Conservation (phyloP, 1,284 basidiomycete species). For the Pseudozyma sp. region DNA sequence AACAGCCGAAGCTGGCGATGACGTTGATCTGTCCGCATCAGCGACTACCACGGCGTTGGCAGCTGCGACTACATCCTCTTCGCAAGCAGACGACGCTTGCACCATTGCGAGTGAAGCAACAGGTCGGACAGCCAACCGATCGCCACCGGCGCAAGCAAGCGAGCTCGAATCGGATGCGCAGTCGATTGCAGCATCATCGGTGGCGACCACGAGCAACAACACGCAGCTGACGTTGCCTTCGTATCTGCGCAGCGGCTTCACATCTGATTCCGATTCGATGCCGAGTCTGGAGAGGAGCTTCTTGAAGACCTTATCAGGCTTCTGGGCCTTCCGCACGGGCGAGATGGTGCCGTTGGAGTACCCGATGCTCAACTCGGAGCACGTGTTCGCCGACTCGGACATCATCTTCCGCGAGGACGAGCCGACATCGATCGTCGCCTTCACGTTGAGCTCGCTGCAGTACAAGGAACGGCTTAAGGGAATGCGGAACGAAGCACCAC, state of each 20-base stretch:
- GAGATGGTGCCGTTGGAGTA: slow-evolving; percentile 73
- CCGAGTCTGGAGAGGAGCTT: slow-evolving; percentile 67
- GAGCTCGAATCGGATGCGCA: slow-evolving; percentile 54
- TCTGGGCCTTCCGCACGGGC: slow-evolving; percentile 72
- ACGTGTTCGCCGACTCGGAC: slow-evolving; percentile 90
- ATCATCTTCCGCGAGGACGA: slow-evolving; percentile 93
- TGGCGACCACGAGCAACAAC: slow-evolving; percentile 40
- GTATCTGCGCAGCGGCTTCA: slow-evolving; percentile 45
- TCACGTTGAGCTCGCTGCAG: slow-evolving; percentile 88
- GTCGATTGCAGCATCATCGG: slow-evolving; percentile 41
- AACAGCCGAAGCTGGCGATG: background rate
- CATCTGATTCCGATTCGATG: slow-evolving; percentile 50
- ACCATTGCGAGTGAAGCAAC: slow-evolving; percentile 42
- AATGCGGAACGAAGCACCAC: slow-evolving; percentile 43
- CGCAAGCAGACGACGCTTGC: slow-evolving; percentile 31
- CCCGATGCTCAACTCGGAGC: slow-evolving; percentile 70
- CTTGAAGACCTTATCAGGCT: slow-evolving; percentile 85
- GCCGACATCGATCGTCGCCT: slow-evolving; percentile 96
- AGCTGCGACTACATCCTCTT: slow-evolving; percentile 16
- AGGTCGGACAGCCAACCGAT: slow-evolving; percentile 23
- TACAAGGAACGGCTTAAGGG: slow-evolving; percentile 72
- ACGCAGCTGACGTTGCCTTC: slow-evolving; percentile 40
- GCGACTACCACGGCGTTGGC: slow-evolving; percentile 17
- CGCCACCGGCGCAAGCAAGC: slow-evolving; percentile 35
- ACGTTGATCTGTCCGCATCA: slow-evolving; percentile 13